phyloP scores from a whole-genome alignment of 768 basidiomycete species.

The Lactarius sanguifluus region DNA sequence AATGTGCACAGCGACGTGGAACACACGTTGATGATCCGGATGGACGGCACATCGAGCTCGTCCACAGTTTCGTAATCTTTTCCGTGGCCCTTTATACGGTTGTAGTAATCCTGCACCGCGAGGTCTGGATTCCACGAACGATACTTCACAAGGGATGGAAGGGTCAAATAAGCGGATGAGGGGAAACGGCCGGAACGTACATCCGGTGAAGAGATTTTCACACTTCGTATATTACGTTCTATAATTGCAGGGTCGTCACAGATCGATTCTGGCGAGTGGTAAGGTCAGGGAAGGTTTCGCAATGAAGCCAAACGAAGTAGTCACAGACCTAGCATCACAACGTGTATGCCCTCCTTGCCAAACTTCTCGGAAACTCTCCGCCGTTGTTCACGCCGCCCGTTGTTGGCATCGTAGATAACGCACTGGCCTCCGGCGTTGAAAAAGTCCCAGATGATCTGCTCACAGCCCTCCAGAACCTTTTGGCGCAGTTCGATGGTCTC shows the following conservation, averaged over 20 bases:
- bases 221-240: conserved; percentile 89
- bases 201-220: conserved; percentile 98
- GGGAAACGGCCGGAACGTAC: conserved; percentile 47
- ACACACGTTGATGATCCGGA: conserved; percentile 25
- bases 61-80: conserved; percentile 87
- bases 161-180: neutral
- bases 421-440: conserved; percentile 89
- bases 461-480: conserved; percentile 78
- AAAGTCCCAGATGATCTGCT: conserved; percentile 85
- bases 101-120: conserved; percentile 90
- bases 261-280: conserved; percentile 62
- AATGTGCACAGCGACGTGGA: neutral
- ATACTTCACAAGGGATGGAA: conserved; percentile 54
- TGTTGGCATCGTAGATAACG: conserved; percentile 98
- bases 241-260: conserved; percentile 94
- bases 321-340: conserved; percentile 84
- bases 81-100: conserved; percentile 85
- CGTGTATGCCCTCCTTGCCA: conserved; percentile 83
- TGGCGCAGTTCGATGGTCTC: conserved; percentile 79
- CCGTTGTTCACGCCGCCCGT: conserved; percentile 69
- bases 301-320: conserved; percentile 6
- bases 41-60: conserved; percentile 53
- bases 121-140: conserved; percentile 89
- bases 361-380: conserved; percentile 81
- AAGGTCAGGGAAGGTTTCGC: conserved; percentile 14